Conservation (phyloP, 2,329 filamentous ascomycete genomes). For the Monosporascus cannonballus region DNA sequence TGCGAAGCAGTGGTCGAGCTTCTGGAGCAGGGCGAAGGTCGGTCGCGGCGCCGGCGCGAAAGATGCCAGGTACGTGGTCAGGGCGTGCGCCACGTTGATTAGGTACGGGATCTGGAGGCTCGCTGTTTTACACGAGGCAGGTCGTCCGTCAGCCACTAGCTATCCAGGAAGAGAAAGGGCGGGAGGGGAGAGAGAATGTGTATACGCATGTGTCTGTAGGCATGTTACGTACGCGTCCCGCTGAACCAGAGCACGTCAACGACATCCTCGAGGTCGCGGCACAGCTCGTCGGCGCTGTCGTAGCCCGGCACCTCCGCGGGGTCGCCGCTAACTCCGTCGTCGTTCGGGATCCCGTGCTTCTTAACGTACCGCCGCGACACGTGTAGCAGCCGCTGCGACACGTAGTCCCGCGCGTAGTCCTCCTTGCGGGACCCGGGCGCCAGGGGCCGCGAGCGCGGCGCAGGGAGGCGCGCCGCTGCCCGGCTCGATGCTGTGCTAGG, state of each 20-base stretch:
- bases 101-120: conserved; percentile 79
- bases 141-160: background rate
- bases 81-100: conserved; percentile 67
- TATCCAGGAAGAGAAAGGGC: too few species aligned
- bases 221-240: conserved; percentile 66
- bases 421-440: conserved; percentile 54
- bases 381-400: conserved; percentile 46
- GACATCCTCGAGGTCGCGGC: conserved; percentile 65
- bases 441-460: conserved; percentile 47
- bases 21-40: conserved; percentile 66
- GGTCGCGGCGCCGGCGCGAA: conserved; percentile 64
- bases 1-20: conserved; percentile 78
- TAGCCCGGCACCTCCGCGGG: conserved; percentile 41
- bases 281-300: conserved; percentile 61
- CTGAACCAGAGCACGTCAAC: conserved; percentile 81
- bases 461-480: conserved; percentile 40
- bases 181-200: too few species aligned
- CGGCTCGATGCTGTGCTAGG: conserved; percentile 42
- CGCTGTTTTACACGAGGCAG: conserved; percentile 39
- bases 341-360: conserved; percentile 43
- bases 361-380: conserved; percentile 55
- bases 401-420: conserved; percentile 51
- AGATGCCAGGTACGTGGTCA: conserved; percentile 64
- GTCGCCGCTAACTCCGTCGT: conserved; percentile 27
- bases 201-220: background rate